Conservation (phyloP, 345 rosid species). For the Noccaea bulbosa region DNA sequence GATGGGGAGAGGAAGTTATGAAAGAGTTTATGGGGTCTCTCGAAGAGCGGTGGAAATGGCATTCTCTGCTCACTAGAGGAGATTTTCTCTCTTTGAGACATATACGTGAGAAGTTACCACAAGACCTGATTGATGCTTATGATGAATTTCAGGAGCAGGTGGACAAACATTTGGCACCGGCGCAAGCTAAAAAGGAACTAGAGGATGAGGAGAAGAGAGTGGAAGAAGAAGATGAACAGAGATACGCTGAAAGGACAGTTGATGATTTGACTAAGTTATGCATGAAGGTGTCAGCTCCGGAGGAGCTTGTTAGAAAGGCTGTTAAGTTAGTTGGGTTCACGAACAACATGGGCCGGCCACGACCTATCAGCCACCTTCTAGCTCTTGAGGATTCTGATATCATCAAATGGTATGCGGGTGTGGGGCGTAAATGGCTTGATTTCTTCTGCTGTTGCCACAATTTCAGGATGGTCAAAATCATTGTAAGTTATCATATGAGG, state of each 20-base stretch:
- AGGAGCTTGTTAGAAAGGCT: conserved; percentile 80
- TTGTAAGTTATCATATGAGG: conserved; percentile 82
- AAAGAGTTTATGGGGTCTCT: conserved; percentile 73
- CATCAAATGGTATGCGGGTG: conserved; percentile 92
- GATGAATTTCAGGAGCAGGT: conserved; percentile 85
- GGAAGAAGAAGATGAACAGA: conserved; percentile 67
- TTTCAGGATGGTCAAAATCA: conserved; percentile 74
- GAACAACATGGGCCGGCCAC: conserved; percentile 88
- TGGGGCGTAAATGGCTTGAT: conserved; percentile 91
- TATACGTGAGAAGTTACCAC: conserved; percentile 78
- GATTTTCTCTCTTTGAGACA: conserved; percentile 76
- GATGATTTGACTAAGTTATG: conserved; percentile 76
- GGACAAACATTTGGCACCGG: conserved; percentile 68
- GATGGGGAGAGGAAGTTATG: conserved; percentile 81
- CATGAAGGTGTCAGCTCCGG: conserved; percentile 82
- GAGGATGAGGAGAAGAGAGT: conserved; percentile 69
- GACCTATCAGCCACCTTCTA: conserved; percentile 68
- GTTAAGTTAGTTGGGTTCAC: conserved; percentile 85
- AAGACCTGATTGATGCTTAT: conserved; percentile 71
- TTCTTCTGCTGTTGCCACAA: conserved; percentile 95
- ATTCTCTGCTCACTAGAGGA: conserved; percentile 76
- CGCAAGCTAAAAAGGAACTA: conserved; percentile 59
- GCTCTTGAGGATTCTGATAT: conserved; percentile 85
- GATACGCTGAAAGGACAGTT: conserved; percentile 68
- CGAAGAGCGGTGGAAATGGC: conserved; percentile 82